Percentiles rank a stretch among this genome's conserved stretches.
phyloP scores from a whole-genome alignment of 495 filamentous ascomycete genomes.

The Hypoxylon fuscum region DNA sequence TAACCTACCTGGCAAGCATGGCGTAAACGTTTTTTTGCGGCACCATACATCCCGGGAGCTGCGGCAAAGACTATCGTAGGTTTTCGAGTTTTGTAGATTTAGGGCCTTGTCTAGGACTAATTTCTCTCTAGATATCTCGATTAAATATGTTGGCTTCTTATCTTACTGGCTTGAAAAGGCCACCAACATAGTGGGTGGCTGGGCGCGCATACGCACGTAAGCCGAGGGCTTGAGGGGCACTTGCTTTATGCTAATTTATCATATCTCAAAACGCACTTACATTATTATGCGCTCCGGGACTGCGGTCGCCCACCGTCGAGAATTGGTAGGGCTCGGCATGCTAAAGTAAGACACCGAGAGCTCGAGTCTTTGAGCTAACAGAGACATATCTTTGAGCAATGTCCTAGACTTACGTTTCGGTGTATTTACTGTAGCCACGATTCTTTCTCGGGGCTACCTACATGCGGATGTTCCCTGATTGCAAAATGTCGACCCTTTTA shows the following conservation, averaged over 20 bases:
- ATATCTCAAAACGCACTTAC: constrained; percentile 34
- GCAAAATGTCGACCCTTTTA: constrained; percentile 5
- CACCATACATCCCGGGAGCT: constrained; percentile 5
- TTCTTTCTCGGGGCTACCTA: not conserved
- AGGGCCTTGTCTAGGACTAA: not conserved
- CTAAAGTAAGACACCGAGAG: constrained; percentile 9
- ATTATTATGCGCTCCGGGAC: constrained; percentile 13
- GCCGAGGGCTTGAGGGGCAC: constrained; percentile 14
- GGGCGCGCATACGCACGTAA: constrained; percentile 6
- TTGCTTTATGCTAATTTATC: constrained; percentile 26
- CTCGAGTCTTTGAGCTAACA: not conserved
- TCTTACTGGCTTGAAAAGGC: constrained; percentile 1
- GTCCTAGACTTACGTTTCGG: not conserved
- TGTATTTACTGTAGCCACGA: not conserved
- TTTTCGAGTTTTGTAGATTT: not conserved
- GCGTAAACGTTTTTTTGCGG: constrained; percentile 7
- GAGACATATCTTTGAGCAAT: not conserved
- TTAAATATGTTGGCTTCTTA: too few relatives aligned
- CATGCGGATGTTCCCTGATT: not conserved
- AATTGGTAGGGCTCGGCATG: constrained; percentile 1
- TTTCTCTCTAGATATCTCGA: not conserved
- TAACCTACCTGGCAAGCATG: not conserved
- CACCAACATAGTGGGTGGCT: constrained; percentile 8
- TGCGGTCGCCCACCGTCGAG: constrained; percentile 6
- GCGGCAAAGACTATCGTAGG: constrained; percentile 12